A percentile compares a stretch with the other conserved stretches of the same genome.
Conservation (phyloP, 495 filamentous ascomycete genomes). For the Trichoderma erinaceum region DNA sequence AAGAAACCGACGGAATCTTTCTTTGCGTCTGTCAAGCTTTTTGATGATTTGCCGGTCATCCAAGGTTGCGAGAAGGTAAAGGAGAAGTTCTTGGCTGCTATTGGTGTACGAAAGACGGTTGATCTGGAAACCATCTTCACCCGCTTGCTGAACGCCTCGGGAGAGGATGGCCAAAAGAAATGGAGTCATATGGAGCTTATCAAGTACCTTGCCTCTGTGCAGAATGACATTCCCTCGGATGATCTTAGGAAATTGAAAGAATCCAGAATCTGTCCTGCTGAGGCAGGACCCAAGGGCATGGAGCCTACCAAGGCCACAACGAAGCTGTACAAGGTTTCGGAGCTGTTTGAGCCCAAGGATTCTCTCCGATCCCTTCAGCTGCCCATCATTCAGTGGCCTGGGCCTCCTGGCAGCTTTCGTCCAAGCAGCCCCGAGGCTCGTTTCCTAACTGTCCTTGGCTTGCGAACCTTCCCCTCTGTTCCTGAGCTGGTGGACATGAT, state of each 20-base stretch:
- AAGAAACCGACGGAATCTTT: conserved; percentile 80
- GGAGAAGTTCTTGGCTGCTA: conserved; percentile 74
- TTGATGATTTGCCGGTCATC: conserved; percentile 84
- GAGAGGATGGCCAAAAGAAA: conserved; percentile 45
- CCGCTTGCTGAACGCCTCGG: conserved; percentile 59
- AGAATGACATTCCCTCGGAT: conserved; percentile 76
- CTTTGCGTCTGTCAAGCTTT: conserved; percentile 86
- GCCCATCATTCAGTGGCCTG: conserved; percentile 78
- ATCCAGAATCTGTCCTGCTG: conserved; percentile 76
- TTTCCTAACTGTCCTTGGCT: conserved; percentile 65
- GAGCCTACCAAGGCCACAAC: conserved; percentile 37
- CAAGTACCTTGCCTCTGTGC: conserved; percentile 83
- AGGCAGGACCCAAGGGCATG: conserved; percentile 46
- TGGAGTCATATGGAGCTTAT: conserved; percentile 95
- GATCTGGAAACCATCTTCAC: conserved; percentile 91
- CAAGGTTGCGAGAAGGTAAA: conserved; percentile 69
- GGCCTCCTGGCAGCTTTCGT: conserved; percentile 55
- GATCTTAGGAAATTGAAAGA: conserved; percentile 74
- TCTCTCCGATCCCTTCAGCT: conserved; percentile 60
- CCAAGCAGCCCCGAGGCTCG: conserved; percentile 59
- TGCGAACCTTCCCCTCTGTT: conserved; percentile 61
- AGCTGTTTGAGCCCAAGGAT: conserved; percentile 80
- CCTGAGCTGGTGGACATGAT: conserved; percentile 71
- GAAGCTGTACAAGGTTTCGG: conserved; percentile 68
- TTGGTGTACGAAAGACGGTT: conserved; percentile 83